phyloP scores from a whole-genome alignment of 768 basidiomycete species.

The Lentinula raphanica region DNA sequence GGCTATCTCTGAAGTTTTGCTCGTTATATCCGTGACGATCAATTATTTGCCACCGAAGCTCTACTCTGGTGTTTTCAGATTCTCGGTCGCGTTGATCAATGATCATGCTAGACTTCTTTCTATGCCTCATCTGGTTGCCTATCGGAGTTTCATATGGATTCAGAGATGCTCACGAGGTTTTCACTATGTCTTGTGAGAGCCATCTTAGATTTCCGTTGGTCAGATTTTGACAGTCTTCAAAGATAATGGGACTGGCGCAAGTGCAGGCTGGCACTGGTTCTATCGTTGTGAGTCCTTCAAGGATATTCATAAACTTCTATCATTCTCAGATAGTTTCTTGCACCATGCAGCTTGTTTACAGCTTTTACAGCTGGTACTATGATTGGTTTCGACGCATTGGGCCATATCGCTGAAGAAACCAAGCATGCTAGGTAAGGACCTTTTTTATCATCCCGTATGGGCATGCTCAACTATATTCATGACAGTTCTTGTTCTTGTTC shows the following conservation, averaged over 20 bases:
- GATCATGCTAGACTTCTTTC: slow-evolving; percentile 84
- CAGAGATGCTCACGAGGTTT: slow-evolving; percentile 76
- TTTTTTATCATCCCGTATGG: no score
- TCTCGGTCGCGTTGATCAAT: slow-evolving; percentile 65
- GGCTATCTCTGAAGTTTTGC: slow-evolving; percentile 70
- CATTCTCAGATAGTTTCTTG: not conserved
- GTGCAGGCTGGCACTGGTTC: slow-evolving; percentile 89
- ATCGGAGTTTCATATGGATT: slow-evolving; percentile 92
- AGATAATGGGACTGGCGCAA: slow-evolving; percentile 89
- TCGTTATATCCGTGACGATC: slow-evolving; percentile 69
- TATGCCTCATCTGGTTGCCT: slow-evolving; percentile 89
- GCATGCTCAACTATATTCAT: no score
- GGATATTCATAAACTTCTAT: not conserved
- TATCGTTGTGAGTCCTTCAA: slow-evolving; percentile 74
- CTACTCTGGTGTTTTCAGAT: slow-evolving; percentile 75
- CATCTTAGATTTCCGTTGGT: no score
- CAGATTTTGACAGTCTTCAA: slow-evolving; percentile 3
- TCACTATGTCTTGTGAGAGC: slow-evolving; percentile 73
- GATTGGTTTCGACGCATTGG: slow-evolving; percentile 88
- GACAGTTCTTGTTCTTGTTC: slow-evolving; percentile 74
- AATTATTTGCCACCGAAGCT: slow-evolving; percentile 78
- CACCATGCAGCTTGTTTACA: slow-evolving; percentile 60
- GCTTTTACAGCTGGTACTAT: slow-evolving; percentile 82
- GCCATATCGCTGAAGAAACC: slow-evolving; percentile 86
- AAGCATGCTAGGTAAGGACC: slow-evolving; percentile 73